phyloP scores from a whole-genome alignment of 352 stramenopile species.

The Aphanomyces invadans region DNA sequence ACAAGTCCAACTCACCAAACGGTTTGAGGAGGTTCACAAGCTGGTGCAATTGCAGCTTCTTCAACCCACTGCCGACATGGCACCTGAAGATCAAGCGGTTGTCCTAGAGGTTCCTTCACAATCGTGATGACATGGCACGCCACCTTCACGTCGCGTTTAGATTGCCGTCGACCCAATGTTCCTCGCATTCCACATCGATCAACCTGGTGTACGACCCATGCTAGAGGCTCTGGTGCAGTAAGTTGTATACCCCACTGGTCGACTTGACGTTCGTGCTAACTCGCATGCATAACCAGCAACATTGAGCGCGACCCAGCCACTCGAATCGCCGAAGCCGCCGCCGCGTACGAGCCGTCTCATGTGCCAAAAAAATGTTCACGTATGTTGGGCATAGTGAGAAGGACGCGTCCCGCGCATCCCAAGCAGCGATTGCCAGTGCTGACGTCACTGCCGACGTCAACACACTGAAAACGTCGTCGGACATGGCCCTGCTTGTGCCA shows the following conservation, averaged over 20 bases:
- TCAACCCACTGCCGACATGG: background rate
- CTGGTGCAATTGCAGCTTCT: constrained; percentile 12
- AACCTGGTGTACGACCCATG: constrained; percentile 3
- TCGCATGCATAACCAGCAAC: too few relatives aligned
- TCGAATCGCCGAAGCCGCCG: too few relatives aligned
- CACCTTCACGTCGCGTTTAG: background rate
- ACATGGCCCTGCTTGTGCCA: too few relatives aligned
- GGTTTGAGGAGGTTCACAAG: background rate
- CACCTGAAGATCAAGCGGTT: background rate
- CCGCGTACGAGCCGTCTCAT: too few relatives aligned
- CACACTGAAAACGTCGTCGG: too few relatives aligned
- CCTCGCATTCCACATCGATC: constrained; percentile 21
- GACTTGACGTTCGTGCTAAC: background rate
- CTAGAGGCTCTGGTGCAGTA: constrained; percentile 3
- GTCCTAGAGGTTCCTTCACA: background rate
- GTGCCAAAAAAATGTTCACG: too few relatives aligned
- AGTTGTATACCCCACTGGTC: background rate
- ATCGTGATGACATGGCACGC: background rate
- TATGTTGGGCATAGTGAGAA: too few relatives aligned
- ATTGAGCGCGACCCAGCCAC: too few relatives aligned
- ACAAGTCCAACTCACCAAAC: background rate
- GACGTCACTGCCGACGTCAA: too few relatives aligned
- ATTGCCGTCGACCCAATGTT: constrained; percentile 9
- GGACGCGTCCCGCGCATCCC: too few relatives aligned
- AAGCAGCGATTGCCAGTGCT: too few relatives aligned